Base-by-base conservation (phyloP, 192 early-diverging fungal genomes). In the Rhizoclosmatium sp. region DNA sequence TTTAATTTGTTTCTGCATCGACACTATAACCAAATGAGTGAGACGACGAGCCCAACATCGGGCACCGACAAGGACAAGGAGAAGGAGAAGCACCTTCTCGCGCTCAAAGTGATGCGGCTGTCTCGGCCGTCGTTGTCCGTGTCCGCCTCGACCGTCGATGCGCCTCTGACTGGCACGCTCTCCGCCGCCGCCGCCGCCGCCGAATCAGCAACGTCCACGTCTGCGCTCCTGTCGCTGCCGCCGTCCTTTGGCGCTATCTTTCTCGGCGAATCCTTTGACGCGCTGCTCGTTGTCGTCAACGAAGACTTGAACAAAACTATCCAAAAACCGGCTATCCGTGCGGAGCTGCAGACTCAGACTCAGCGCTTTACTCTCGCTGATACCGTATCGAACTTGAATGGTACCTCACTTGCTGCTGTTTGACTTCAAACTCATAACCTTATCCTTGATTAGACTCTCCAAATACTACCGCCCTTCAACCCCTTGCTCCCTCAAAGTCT, bases 161-260 rank as follows among this genome's bases (percentile, higher is more conserved):
- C 61, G 7, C 5, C 51, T 54, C 16, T 54, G 16, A 7, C 51
- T 1, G 5, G 9, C 9, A 7, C 5, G 51, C 23, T 16, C 61
- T 16, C 61, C 7, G 7, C 21, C 10, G n/a, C 67, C 9, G 39
- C 45, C 9, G 67, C 67, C 9, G 23, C 5, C 40, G 10, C 21
- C 9, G 12, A 16, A 39, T 19, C 12, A n/a, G 67, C 67, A 56
- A 75, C 80, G 19, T 78, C 75, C 54, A 67, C 95, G 39, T 85
- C 86, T 3, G 91, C 94, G 71, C 81, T 93, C 14, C 85, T 96
- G 60, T 83, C 89, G n/a, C 87, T 97, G 71, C 96, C 96, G 19
- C 82, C 92, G 4, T 85, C 93, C 12, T 97, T 98, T 84, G 96
- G 96, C 5, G 93, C 93, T 58, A 97, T 99, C 47, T 98, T 97